phyloP scores from a whole-genome alignment of 2,329 filamentous ascomycete genomes.

The Sarocladium brachiariae region DNA sequence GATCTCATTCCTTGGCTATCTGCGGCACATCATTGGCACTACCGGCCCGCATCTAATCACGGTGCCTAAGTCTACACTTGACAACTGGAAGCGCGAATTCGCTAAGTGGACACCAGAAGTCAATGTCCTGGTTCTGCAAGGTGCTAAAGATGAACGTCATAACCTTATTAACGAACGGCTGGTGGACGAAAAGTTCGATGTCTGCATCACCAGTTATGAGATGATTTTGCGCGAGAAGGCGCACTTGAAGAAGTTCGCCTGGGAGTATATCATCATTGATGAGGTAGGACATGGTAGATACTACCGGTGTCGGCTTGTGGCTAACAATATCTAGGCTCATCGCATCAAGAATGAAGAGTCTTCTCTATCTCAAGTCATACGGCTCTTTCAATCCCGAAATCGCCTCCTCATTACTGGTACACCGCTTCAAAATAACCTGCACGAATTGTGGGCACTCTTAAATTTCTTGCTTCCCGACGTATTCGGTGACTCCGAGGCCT shows the following conservation, averaged over 20 bases:
- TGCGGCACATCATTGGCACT: constrained; percentile 84
- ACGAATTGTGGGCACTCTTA: constrained; percentile 94
- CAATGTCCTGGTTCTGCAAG: constrained; percentile 87
- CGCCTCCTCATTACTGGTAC: constrained; percentile 93
- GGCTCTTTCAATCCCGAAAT: constrained; percentile 92
- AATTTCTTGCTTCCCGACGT: constrained; percentile 98
- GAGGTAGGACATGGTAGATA: constrained; percentile 52
- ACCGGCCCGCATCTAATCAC: constrained; percentile 84
- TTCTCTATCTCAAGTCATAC: constrained; percentile 91
- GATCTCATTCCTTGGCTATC: constrained; percentile 91
- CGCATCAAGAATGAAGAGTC: constrained; percentile 99
- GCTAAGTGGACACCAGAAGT: constrained; percentile 91
- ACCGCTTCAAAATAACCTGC: constrained; percentile 93
- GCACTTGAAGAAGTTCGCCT: constrained; percentile 93
- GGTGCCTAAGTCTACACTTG: constrained; percentile 93
- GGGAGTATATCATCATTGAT: constrained; percentile 99
- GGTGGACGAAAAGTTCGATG: constrained; percentile 93
- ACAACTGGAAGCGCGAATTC: constrained; percentile 98
- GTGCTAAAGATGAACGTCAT: constrained; percentile 88
- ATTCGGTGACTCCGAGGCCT: constrained; percentile 92
- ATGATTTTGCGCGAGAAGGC: constrained; percentile 96
- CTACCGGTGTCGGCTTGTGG: background rate
- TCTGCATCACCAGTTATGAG: constrained; percentile 97
- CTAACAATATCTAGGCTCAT: constrained; percentile 50
- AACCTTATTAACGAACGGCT: constrained; percentile 83